These are phyloP conservation scores for Cryptosporidium viatorum DNA, from an alignment of 169 alveolate genomes.

Conservation along the genomic window DNA sequence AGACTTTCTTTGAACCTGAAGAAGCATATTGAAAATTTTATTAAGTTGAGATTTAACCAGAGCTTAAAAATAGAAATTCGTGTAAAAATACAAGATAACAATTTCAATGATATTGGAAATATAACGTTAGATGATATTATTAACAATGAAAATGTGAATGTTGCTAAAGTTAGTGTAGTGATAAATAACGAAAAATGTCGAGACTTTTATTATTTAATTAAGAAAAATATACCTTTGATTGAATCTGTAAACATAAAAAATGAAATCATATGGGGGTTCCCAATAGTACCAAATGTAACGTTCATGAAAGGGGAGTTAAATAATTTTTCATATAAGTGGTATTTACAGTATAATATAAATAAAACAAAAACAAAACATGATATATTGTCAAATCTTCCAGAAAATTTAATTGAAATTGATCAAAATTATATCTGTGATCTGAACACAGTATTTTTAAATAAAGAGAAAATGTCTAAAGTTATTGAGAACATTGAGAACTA, in stretches of 20 bases:
- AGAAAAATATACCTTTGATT: constrained; percentile 11
- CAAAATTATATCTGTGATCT: constrained; percentile 18
- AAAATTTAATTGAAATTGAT: constrained; percentile 13
- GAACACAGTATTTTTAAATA: neutral
- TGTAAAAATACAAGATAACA: constrained; percentile 3
- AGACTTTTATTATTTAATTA: constrained; percentile 4
- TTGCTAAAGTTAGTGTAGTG: neutral
- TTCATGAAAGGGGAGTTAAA: constrained; percentile 1
- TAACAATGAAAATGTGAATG: neutral
- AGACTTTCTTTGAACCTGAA: constrained; percentile 47
- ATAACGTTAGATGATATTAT: neutral
- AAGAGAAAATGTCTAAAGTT: neutral
- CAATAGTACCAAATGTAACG: constrained; percentile 42
- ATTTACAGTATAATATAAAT: neutral
- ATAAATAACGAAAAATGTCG: neutral
- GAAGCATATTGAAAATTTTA: constrained; percentile 27
- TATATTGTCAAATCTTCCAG: constrained; percentile 5
- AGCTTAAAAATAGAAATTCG: neutral
- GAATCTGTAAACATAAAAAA: constrained; percentile 25
- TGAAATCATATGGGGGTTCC: constrained; percentile 56
- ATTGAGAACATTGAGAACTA: constrained; percentile 6
- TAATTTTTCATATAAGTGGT: constrained; percentile 43
- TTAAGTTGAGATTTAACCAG: constrained; percentile 9
- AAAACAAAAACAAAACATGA: constrained; percentile 5
- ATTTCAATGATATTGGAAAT: neutral